Evolutionary conservation across 2,329 filamentous ascomycete genomes (phyloP).

Genomic region (Colletotrichum camelliae): DNA sequence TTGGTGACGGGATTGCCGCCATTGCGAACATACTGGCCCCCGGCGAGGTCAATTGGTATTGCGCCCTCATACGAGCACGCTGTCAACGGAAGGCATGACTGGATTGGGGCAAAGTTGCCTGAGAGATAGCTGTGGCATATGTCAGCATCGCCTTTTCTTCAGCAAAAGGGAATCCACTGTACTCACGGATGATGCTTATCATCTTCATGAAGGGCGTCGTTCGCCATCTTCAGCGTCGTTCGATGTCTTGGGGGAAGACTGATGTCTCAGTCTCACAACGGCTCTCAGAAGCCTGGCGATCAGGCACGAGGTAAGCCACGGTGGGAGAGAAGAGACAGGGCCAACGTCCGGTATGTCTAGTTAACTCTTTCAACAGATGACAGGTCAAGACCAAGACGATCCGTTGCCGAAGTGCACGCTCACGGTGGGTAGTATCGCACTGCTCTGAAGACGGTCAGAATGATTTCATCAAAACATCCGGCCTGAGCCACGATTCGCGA

Average conservation of each 20-base stretch:
- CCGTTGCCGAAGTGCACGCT: not conserved
- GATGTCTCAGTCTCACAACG: not conserved
- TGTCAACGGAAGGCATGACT: slow-evolving; percentile 58
- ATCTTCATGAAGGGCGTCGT: not conserved
- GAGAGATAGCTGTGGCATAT: slow-evolving; percentile 51
- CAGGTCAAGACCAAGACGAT: not conserved
- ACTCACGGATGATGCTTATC: slow-evolving; percentile 12
- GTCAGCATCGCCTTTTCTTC: not conserved
- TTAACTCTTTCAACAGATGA: not conserved
- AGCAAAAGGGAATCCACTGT: no score
- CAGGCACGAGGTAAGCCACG: not conserved
- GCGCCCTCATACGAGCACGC: slow-evolving; percentile 61
- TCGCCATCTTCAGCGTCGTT: not conserved
- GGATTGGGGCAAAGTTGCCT: slow-evolving; percentile 74
- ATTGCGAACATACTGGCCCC: slow-evolving; percentile 76
- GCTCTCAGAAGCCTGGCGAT: not conserved
- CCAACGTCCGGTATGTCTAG: not conserved
- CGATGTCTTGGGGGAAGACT: not conserved
- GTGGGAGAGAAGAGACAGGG: not conserved
- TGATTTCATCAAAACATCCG: not conserved
- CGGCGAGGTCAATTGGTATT: slow-evolving; percentile 69
- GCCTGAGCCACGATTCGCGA: not conserved
- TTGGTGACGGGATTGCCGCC: slow-evolving; percentile 72
- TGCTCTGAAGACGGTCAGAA: not conserved
- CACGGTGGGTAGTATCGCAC: not conserved